These are phyloP conservation scores for Prunus mongolica DNA, from an alignment of 306 rosid species.

Conservation along the genomic window DNA sequence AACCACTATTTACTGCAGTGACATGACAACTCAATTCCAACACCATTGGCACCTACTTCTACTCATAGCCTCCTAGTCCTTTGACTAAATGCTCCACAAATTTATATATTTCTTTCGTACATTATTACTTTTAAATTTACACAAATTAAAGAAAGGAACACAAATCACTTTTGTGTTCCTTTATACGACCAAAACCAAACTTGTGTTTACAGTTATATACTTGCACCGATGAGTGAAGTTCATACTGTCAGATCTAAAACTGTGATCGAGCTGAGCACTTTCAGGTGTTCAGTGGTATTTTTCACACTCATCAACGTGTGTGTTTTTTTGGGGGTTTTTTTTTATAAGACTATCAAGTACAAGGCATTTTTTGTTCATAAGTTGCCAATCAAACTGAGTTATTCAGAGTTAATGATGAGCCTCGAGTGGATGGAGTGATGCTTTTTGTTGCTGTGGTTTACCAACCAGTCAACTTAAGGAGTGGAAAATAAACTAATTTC, in stretches of 20 bases:
- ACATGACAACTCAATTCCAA: conserved; percentile 3
- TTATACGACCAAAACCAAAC: neutral
- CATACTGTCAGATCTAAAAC: neutral
- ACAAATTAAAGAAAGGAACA: neutral
- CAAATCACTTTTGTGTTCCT: neutral
- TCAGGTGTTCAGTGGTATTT: neutral
- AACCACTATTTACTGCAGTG: neutral
- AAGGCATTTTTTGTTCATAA: neutral
- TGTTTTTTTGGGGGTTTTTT: no score
- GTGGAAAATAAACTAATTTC: no score
- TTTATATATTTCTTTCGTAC: no score
- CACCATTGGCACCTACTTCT: neutral
- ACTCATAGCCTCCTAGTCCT: neutral
- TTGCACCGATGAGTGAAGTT: neutral
- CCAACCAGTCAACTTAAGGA: neutral
- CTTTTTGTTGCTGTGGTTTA: neutral
- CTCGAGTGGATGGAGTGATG: neutral
- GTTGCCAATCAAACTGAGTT: neutral
- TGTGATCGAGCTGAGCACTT: neutral
- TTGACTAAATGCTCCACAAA: neutral
- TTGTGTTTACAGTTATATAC: neutral
- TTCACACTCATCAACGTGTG: neutral
- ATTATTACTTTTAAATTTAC: no score
- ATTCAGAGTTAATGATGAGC: neutral
- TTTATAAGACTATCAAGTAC: neutral